Evolutionary conservation across 805 yeast genomes (phyloP).

Genomic region (Starmerella khaoyaiensis): DNA sequence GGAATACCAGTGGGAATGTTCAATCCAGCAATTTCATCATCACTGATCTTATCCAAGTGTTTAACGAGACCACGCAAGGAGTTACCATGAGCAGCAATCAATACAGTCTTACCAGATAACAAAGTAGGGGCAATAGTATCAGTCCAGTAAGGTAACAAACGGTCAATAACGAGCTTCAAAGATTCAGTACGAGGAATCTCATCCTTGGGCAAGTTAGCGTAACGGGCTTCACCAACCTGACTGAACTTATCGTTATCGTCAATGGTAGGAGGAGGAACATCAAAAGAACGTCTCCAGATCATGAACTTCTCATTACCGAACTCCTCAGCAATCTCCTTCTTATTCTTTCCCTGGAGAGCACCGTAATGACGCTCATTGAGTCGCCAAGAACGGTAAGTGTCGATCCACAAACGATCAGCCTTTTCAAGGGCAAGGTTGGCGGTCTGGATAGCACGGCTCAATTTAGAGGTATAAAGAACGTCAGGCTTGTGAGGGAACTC

Average conservation of each 20-base stretch:
- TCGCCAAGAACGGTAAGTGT: conserved; percentile 93
- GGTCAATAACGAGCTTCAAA: conserved; percentile 84
- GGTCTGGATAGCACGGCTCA: conserved; percentile 92
- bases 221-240: conserved; percentile 76
- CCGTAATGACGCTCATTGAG: conserved; percentile 98
- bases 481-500: conserved; percentile 80
- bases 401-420: conserved; percentile 83
- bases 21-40: conserved; percentile 80
- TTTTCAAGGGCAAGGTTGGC: conserved; percentile 84
- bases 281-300: conserved; percentile 95
- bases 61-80: conserved; percentile 92
- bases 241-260: conserved; percentile 67
- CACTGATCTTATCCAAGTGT: conserved; percentile 88
- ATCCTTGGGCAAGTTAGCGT: conserved; percentile 67
- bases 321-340: conserved; percentile 77
- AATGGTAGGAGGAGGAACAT: conserved; percentile 88
- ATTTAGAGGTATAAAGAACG: conserved; percentile 76
- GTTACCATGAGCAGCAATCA: conserved; percentile 97
- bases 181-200: conserved; percentile 92
- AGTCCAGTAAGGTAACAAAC: conserved; percentile 95
- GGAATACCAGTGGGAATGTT: conserved; percentile 99
- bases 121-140: conserved; percentile 78
- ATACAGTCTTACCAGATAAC: conserved; percentile 75
- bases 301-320: conserved; percentile 90
- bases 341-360: conserved; percentile 96